Evolutionary conservation across 768 basidiomycete species (phyloP).

Genomic region (Boletus patriciae): DNA sequence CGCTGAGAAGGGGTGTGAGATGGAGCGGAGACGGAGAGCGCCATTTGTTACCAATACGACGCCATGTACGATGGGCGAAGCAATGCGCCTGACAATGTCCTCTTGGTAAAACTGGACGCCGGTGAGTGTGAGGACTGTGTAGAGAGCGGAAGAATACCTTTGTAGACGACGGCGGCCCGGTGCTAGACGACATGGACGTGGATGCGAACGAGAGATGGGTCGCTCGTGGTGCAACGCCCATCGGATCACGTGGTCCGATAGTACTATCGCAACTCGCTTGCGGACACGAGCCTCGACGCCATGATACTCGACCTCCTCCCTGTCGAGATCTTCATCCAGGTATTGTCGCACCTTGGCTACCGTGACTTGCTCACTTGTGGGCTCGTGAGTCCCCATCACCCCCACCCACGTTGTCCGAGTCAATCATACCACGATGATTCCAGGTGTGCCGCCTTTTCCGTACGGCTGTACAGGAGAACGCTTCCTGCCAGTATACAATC

Average conservation of each 20-base stretch:
- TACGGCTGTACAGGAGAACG: constrained; percentile 28
- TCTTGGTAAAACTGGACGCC: constrained; percentile 58
- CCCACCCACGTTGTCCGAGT: not conserved
- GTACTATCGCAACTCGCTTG: not conserved
- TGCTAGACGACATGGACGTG: constrained; percentile 30
- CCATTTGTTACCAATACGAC: constrained; percentile 60
- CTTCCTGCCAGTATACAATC: constrained; percentile 42
- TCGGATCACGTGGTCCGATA: constrained; percentile 23
- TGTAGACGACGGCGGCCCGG: constrained; percentile 28
- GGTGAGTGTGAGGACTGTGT: not conserved
- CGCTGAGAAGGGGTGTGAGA: constrained; percentile 48
- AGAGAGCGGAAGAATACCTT: constrained; percentile 27
- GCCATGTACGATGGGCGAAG: constrained; percentile 45
- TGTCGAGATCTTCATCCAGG: constrained; percentile 25
- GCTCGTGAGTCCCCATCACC: constrained; percentile 16
- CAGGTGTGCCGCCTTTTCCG: constrained; percentile 39
- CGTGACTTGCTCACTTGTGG: constrained; percentile 31
- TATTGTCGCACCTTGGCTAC: constrained; percentile 20
- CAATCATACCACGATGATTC: not conserved
- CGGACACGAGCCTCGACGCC: not conserved
- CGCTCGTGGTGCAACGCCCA: not conserved
- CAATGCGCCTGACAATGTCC: constrained; percentile 58
- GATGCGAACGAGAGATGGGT: constrained; percentile 5
- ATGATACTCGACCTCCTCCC: constrained; percentile 23
- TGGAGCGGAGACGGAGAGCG: not conserved